These are phyloP conservation scores for Rutstroemia sp. DNA, from an alignment of 2,329 filamentous ascomycete genomes.

Conservation along the genomic window DNA sequence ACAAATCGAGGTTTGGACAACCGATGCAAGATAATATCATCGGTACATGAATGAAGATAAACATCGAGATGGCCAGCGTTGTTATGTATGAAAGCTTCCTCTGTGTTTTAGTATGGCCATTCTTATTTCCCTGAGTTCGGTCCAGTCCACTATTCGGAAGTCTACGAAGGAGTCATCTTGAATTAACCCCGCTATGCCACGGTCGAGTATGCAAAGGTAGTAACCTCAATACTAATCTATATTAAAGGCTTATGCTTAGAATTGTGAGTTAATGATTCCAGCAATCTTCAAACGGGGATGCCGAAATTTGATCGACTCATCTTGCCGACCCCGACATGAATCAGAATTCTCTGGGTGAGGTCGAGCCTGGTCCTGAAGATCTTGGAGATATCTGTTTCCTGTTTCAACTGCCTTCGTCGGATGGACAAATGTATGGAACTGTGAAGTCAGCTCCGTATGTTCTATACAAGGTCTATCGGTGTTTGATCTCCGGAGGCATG, in stretches of 20 bases:
- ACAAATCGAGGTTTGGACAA: neutral
- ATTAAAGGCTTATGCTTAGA: constrained; percentile 1
- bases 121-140: no score
- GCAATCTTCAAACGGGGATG: neutral
- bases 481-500: neutral
- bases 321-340: neutral
- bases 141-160: no score
- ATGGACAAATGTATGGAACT: neutral
- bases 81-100: no score
- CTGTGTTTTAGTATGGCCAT: no score
- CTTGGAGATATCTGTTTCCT: neutral
- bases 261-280: neutral
- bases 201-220: neutral
- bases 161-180: no score
- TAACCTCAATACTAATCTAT: neutral
- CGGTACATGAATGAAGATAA: neutral
- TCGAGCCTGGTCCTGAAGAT: neutral
- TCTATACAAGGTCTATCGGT: neutral
- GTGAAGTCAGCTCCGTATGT: no score
- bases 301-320: neutral
- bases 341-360: neutral
- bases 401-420: neutral
- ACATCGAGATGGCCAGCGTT: no score
- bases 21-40: neutral
- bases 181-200: no score